Base-by-base conservation (phyloP, 1,139 yeast genomes). In the Kodamaea plutei region DNA sequence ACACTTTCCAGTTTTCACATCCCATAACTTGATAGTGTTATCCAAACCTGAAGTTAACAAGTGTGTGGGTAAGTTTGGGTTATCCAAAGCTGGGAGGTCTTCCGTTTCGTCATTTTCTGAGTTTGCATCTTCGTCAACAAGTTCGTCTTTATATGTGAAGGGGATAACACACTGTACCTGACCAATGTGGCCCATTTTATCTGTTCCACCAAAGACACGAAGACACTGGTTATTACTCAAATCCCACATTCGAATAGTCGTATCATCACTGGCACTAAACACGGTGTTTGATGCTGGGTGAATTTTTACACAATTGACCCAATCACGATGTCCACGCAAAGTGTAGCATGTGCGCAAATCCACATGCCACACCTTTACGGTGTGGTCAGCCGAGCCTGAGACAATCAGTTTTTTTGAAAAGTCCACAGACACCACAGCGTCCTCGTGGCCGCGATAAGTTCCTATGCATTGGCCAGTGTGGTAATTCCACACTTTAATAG, bases 341-440 rank as follows among this genome's bases (percentile, higher is more conserved):
- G 97, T 87, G 55, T 84, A 87, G 52, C 96, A 91, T 2, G 95
- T 84, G 57, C 95, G 71, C 11, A 88, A 79, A 52, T 84, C 95
- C 33, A 91, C 95, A 55, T 91, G 94, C 98, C 98, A 91, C 8
- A 91, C 91, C 52, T 88, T 85, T 34, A 91, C 84, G 1, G 95
- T 88, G 43, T 76, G 73, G 59, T 91, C 98, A 0, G 95, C 95
- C 11, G 94, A 81, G 0, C 97, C 98, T 5, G 93, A 80, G 1
- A 89, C 97, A 50, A 91, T 87, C 19, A 87, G 69, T 48, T 84
- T 87, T 44, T 82, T 78, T 43, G 73, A 76, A 51, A 80, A 83
- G 52, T 83, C 91, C 33, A 91, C 88, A 39, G 87, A 75, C 27
- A 84, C 69, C 4, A 91, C 95, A 26, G 87, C 79, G 48, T 84